phyloP scores from a whole-genome alignment of 495 filamentous ascomycete genomes.

The Geoglossum glabrum region DNA sequence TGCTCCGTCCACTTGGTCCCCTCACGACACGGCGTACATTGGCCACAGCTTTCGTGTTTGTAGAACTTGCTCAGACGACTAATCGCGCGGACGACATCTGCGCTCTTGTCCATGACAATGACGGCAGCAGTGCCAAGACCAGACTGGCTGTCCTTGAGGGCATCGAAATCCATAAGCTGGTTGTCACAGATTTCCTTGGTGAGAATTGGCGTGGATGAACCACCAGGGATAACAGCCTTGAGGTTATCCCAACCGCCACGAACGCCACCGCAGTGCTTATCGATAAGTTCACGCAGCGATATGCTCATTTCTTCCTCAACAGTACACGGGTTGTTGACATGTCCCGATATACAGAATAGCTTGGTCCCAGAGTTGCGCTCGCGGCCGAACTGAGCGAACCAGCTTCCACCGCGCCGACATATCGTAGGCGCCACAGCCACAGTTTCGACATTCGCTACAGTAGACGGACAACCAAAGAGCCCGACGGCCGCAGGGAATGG shows the following conservation, averaged over 20 bases:
- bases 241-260: constrained; percentile 96
- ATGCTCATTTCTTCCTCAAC: constrained; percentile 99
- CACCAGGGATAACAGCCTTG: constrained; percentile 83
- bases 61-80: constrained; percentile 88
- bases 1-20: constrained; percentile 96
- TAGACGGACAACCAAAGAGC: constrained; percentile 92
- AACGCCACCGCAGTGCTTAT: constrained; percentile 93
- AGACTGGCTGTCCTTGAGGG: constrained; percentile 88
- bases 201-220: constrained; percentile 87
- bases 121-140: constrained; percentile 96
- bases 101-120: constrained; percentile 96
- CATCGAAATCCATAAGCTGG: constrained; percentile 98
- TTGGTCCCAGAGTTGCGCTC: constrained; percentile 94
- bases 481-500: constrained; percentile 95
- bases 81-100: constrained; percentile 87
- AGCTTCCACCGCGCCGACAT: constrained; percentile 72
- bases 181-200: constrained; percentile 74
- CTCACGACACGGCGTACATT: constrained; percentile 96
- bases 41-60: constrained; percentile 92
- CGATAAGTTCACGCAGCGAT: constrained; percentile 79
- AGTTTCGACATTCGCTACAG: constrained; percentile 96
- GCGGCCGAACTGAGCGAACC: constrained; percentile 85
- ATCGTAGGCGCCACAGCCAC: constrained; percentile 91
- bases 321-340: constrained; percentile 95
- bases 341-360: constrained; percentile 94